Evolutionary conservation across 192 early-diverging fungal genomes (phyloP).

Genomic region (Rhizoclosmatium sp.): DNA sequence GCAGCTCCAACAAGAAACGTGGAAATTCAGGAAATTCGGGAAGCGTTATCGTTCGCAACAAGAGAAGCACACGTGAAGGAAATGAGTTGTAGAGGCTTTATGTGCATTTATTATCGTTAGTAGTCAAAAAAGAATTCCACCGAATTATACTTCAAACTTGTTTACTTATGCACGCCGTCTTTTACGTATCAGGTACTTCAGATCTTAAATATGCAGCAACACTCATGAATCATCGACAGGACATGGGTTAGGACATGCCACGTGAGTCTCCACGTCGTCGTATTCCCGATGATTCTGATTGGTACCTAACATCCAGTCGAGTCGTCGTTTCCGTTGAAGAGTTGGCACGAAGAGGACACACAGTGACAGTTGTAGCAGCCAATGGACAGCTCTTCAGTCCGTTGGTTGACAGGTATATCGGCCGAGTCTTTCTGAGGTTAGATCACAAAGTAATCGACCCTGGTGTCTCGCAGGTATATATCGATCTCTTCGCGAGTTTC

Average conservation of each 20-base stretch:
- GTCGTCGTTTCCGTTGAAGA: slow-evolving; percentile 38
- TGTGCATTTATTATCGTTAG: neutral
- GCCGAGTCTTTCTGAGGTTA: neutral
- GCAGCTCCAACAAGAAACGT: too few relatives aligned
- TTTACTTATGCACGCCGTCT: slow-evolving; percentile 24
- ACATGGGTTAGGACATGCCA: slow-evolving; percentile 47
- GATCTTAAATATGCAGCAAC: neutral
- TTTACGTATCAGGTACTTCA: slow-evolving; percentile 40
- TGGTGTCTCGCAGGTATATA: neutral
- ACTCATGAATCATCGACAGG: neutral
- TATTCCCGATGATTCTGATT: neutral
- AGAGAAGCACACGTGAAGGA: too few relatives aligned
- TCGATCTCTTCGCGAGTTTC: neutral
- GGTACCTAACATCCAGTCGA: slow-evolving; percentile 26
- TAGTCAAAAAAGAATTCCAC: neutral
- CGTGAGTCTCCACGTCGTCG: slow-evolving; percentile 34
- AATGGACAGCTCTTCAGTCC: slow-evolving; percentile 44
- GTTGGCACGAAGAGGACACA: slow-evolving; percentile 48
- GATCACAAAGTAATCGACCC: slow-evolving; percentile 23
- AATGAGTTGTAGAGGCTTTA: too few relatives aligned
- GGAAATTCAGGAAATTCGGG: too few relatives aligned
- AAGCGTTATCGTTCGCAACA: too few relatives aligned
- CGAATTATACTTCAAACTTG: too few relatives aligned
- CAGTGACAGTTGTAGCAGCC: slow-evolving; percentile 48
- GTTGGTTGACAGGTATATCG: slow-evolving; percentile 33